phyloP scores from a whole-genome alignment of 2,329 filamentous ascomycete species.

The Zymoseptoria ardabiliae region DNA sequence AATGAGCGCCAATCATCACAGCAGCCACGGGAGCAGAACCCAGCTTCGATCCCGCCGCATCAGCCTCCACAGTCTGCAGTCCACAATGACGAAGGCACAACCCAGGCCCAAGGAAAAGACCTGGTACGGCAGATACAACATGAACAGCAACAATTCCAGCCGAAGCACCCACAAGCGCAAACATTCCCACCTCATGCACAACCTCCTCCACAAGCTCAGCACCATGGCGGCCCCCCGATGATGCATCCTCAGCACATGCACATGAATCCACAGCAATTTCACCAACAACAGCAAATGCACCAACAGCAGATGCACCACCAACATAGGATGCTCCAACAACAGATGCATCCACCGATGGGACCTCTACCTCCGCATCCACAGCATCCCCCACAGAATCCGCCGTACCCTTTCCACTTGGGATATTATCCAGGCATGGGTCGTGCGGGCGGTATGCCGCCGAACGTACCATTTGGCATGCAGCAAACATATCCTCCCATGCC shows the following conservation, averaged over 20 bases:
- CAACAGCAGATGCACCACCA: conserved; percentile 1
- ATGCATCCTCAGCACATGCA: conserved; percentile 3
- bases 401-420: conserved; percentile 1
- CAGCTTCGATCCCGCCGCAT: background rate
- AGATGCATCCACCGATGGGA: background rate
- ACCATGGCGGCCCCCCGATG: background rate
- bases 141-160: background rate
- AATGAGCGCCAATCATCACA: background rate
- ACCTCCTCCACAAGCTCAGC: conserved; percentile 1
- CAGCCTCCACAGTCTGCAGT: background rate
- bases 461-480: conserved; percentile 11
- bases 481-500: conserved; percentile 1
- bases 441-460: conserved; percentile 10
- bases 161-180: background rate
- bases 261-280: conserved; percentile 1
- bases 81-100: background rate
- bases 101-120: background rate
- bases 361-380: conserved; percentile 3
- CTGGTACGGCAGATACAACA: background rate
- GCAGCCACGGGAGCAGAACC: background rate
- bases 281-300: background rate
- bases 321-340: background rate
- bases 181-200: background rate
- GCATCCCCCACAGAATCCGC: background rate
- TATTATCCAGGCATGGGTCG: conserved; percentile 11